These are phyloP conservation scores for Penicillium maclennaniae DNA, from an alignment of 495 filamentous ascomycete genomes.

Conservation along the genomic window DNA sequence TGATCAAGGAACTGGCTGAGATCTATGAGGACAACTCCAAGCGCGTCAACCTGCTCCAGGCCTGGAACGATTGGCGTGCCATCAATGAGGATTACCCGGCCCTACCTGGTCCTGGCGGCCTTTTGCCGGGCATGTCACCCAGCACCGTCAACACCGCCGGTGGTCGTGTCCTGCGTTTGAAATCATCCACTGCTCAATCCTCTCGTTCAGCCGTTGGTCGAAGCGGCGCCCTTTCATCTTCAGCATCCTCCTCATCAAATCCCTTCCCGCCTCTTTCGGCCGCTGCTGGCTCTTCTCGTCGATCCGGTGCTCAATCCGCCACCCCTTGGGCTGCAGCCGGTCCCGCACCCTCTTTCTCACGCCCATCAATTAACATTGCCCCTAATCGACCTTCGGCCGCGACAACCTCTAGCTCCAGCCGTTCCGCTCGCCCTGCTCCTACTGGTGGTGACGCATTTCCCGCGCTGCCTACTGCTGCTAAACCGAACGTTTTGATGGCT, in stretches of 20 bases:
- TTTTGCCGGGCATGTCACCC: slow-evolving; percentile 46
- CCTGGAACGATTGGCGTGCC: slow-evolving; percentile 92
- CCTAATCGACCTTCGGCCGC: slow-evolving; percentile 18
- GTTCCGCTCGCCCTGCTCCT: slow-evolving; percentile 2
- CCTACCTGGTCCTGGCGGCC: slow-evolving; percentile 67
- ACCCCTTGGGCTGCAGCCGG: slow-evolving; percentile 48
- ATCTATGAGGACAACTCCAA: slow-evolving; percentile 83
- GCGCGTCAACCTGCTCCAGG: slow-evolving; percentile 63
- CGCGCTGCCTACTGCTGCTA: slow-evolving; percentile 71
- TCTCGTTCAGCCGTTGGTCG: slow-evolving; percentile 57
- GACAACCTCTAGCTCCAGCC: slow-evolving; percentile 17
- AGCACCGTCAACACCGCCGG: slow-evolving; percentile 38
- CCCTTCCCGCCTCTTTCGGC: slow-evolving; percentile 48
- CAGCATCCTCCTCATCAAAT: slow-evolving; percentile 23
- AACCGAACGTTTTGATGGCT: slow-evolving; percentile 74
- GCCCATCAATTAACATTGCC: slow-evolving; percentile 29
- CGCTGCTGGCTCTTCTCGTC: slow-evolving; percentile 33
- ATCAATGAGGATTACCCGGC: slow-evolving; percentile 96
- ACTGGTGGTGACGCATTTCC: slow-evolving; percentile 59
- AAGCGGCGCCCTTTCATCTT: slow-evolving; percentile 33
- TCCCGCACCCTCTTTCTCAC: slow-evolving; percentile 26
- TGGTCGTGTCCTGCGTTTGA: slow-evolving; percentile 65
- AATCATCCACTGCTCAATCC: slow-evolving; percentile 73
- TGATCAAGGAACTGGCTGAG: slow-evolving; percentile 88
- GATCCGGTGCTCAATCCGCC: slow-evolving; percentile 29